Percentiles rank a stretch among this genome's conserved stretches.
Conservation (phyloP, 2,329 filamentous ascomycete genomes). For the Coniochaeta sp. region DNA sequence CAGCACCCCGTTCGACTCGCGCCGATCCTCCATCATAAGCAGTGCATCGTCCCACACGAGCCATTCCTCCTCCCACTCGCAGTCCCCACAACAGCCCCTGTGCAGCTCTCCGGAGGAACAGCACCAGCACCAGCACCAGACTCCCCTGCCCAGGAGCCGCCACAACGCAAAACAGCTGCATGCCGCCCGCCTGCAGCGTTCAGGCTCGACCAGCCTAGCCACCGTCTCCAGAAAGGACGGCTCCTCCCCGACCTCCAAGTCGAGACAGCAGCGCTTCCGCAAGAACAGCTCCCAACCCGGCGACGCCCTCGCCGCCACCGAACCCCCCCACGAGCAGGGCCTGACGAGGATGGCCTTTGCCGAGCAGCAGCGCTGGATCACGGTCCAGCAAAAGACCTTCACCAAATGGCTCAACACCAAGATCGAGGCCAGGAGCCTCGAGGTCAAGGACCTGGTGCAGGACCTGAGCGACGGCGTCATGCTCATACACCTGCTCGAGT, state of each 20-base stretch:
- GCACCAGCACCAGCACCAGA: constrained; percentile 12
- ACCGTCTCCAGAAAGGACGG: constrained; percentile 19
- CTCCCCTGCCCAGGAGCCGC: constrained; percentile 26
- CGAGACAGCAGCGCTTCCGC: constrained; percentile 26
- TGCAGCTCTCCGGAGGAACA: constrained; percentile 3
- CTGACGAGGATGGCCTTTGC: constrained; percentile 54
- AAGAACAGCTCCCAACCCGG: constrained; percentile 24
- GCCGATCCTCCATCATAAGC: constrained; percentile 20
- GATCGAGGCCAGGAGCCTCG: constrained; percentile 67
- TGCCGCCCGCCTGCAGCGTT: constrained; percentile 38
- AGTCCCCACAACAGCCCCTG: constrained; percentile 1
- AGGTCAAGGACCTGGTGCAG: constrained; percentile 77
- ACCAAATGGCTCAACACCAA: constrained; percentile 99
- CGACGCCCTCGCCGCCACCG: constrained; percentile 35
- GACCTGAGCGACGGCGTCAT: constrained; percentile 93
- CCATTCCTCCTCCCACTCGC: background rate
- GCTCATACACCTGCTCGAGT: constrained; percentile 94
- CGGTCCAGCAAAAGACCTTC: constrained; percentile 97
- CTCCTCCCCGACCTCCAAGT: constrained; percentile 15
- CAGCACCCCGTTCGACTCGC: constrained; percentile 16
- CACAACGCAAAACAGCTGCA: constrained; percentile 42
- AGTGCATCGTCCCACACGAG: constrained; percentile 14
- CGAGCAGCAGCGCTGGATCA: constrained; percentile 61
- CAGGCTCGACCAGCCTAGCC: constrained; percentile 28
- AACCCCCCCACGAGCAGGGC: constrained; percentile 41